Conservation (phyloP, 345 rosid species). For the Carallia pectinifolia region DNA sequence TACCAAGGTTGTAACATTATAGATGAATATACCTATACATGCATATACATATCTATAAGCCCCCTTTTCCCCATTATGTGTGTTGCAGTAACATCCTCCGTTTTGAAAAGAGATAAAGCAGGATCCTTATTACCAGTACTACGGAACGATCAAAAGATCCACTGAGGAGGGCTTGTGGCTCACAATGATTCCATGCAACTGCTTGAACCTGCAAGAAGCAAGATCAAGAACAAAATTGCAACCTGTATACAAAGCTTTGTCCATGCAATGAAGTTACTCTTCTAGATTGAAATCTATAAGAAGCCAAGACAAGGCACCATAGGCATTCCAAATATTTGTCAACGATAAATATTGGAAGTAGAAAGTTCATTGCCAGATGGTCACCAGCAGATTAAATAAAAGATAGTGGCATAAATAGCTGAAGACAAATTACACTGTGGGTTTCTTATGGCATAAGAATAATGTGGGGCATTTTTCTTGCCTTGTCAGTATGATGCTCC, state of each 20-base stretch:
- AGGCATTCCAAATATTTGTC: too few relatives aligned
- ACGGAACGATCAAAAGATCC: conserved; percentile 93
- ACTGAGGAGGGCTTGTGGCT: conserved; percentile 84
- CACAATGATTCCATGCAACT: conserved; percentile 88
- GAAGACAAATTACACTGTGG: too few relatives aligned
- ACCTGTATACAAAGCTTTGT: neutral
- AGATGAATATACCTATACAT: too few relatives aligned
- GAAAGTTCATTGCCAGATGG: neutral
- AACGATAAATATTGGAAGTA: neutral
- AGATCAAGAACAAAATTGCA: conserved; percentile 11
- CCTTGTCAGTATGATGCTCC: conserved; percentile 93
- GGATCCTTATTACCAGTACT: conserved; percentile 61
- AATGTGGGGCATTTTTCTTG: conserved; percentile 18
- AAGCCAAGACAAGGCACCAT: too few relatives aligned
- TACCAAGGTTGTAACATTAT: too few relatives aligned
- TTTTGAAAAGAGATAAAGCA: neutral
- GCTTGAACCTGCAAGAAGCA: conserved; percentile 71
- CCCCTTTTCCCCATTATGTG: neutral
- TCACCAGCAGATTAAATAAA: too few relatives aligned
- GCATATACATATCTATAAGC: too few relatives aligned
- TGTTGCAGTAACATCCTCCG: neutral
- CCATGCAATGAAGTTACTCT: too few relatives aligned
- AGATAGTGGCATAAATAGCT: too few relatives aligned
- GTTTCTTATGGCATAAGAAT: conserved; percentile 18
- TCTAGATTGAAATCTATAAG: too few relatives aligned